Evolutionary conservation across 2,329 filamentous ascomycete species (phyloP), one percentile per base, ranked within the genome.

Genomic region (Atkinsonella texensis): DNA sequence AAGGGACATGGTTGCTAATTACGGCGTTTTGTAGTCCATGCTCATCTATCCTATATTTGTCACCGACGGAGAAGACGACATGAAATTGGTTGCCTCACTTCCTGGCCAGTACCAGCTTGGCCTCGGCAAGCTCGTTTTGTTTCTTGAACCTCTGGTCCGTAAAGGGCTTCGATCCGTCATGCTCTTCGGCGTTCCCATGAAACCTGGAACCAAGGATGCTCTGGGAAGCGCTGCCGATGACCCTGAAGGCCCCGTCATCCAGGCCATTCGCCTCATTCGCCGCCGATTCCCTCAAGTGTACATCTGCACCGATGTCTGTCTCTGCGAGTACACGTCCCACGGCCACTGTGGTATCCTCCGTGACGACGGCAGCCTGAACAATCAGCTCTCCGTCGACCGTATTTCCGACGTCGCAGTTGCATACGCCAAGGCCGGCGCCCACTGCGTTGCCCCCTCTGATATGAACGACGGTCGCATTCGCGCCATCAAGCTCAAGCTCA

Each of bases 401-500:
- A 90, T 98, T 60, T 91, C 87, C 3, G 90, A 97, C 66, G 91
- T 97, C n/a, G 91, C 93, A n/a, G 77, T 97, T 57, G 88, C 91
- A 35, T 98, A 98, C 65, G 93, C 93, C n/a, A 79, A 85, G 62
- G 93, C 93, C 15, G 93, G 93, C 52, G 93, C 91, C 0, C 93
- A 98, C 70, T 97, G 91, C 67, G 89, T 98, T 31, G 93, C 93
- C 0, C 93, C 93, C 2, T 95, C 89, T 1, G 93, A 98, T 68
- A 98, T 98, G 93, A 98, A 97, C 67, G 93, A 98, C 66, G 93
- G 93, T 31, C 86, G 93, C 57, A 94, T 98, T 62, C 87, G 91
- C 53, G 91, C 90, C 55, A 98, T 98, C 69, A 98, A 98, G 76
- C 79, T 96, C 50, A 97, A 96, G 74, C 76, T 98, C 56, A 97